phyloP scores from a whole-genome alignment of 805 yeast genomes.

The Saccharomycopsis sp. region DNA sequence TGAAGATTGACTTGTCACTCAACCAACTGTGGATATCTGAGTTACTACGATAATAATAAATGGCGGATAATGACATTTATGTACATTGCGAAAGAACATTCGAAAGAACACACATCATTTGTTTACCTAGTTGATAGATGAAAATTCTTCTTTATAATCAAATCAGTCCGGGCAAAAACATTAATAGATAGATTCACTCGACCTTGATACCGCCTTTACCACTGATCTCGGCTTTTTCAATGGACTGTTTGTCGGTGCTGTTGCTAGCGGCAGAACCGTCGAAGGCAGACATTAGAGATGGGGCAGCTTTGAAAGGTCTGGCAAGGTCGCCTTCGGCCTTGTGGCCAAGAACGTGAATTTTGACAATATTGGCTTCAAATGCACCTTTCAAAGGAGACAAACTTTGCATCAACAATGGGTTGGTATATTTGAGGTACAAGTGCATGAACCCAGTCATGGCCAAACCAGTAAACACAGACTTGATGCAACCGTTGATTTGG shows the following conservation, averaged over 20 bases:
- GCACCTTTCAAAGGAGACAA: slow-evolving; percentile 86
- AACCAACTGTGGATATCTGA: too few relatives aligned
- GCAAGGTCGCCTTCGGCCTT: slow-evolving; percentile 84
- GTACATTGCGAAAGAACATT: too few relatives aligned
- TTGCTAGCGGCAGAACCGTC: slow-evolving; percentile 34
- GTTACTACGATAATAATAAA: too few relatives aligned
- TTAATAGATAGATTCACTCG: slow-evolving; percentile 57
- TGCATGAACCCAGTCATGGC: slow-evolving; percentile 99
- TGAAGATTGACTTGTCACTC: too few relatives aligned
- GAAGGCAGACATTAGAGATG: slow-evolving; percentile 58
- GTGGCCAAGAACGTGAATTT: slow-evolving; percentile 78
- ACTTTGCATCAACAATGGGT: slow-evolving; percentile 93
- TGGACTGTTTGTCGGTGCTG: slow-evolving; percentile 74
- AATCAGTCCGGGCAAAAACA: too few relatives aligned
- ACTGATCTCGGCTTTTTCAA: slow-evolving; percentile 73
- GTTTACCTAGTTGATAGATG: too few relatives aligned
- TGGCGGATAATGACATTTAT: too few relatives aligned
- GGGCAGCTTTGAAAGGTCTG: slow-evolving; percentile 94
- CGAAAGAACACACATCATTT: too few relatives aligned
- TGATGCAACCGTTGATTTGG: slow-evolving; percentile 72
- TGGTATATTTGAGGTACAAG: slow-evolving; percentile 91
- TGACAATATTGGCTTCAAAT: slow-evolving; percentile 79
- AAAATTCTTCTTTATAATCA: too few relatives aligned
- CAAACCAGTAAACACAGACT: slow-evolving; percentile 75
- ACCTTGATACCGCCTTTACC: slow-evolving; percentile 87